Base-by-base conservation (phyloP, 805 yeast genomes). In the Ogataea siamensis region DNA sequence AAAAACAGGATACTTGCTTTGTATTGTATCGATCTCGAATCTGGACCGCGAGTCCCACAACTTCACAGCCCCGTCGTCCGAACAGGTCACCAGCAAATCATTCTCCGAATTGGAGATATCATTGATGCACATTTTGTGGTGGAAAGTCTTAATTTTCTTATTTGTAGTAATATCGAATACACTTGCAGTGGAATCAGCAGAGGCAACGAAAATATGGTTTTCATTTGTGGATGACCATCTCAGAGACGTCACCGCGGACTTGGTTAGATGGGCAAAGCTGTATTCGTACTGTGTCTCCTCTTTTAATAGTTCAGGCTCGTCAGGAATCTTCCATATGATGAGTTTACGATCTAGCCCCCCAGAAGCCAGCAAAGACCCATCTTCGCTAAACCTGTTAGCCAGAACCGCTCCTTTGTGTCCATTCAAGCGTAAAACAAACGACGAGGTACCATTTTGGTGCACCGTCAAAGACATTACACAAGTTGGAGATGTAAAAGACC, bases 21-120 rank as follows among this genome's bases (percentile, higher is more conserved):
- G 50, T 2, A 53, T 32, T 2, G 55, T 46, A 3, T 39, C 43
- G 1, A 70, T 62, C 2, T 72, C 63, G 2, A 51, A 48, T 47
- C 75, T 80, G n/a, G 71, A 66, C 39, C 87, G 61, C 16, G 66
- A 58, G 47, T 86, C 95, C 91, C 91, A 86, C 1, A 80, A 35
- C 7, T 64, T 63, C 1, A 74, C 64, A 3, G 60, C 42, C 0
- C 88, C 87, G 50, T 80, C 87, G 48, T 86, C 95, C 7, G 80
- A 70, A 4, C 76, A 86, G 24, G 85, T 73, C 2, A 74, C 69
- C 3, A 59, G 10, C 0, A 37, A 12, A 32, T 57, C 62, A 57
- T 39, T 47, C 52, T 41, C 53, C 40, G 62, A 53, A 8, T 57
- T 53, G 15, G 57, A 71, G 2, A 84, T 60, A 45, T 80, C 73